These are phyloP conservation scores for Orobanche coerulescens DNA, from an alignment of 257 asterid genomes.

Conservation along the genomic window DNA sequence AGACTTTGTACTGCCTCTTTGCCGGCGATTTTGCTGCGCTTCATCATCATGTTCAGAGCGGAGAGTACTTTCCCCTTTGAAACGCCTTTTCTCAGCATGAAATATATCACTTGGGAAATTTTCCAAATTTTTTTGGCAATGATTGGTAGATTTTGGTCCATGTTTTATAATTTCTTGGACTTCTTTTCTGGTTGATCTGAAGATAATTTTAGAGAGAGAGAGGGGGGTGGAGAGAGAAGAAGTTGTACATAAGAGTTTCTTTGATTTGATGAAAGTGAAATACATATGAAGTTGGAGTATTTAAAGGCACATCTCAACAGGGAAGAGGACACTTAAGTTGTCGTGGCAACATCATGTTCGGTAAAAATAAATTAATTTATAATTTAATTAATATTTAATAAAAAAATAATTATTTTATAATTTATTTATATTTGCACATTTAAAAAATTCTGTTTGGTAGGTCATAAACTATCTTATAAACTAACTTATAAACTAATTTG, in stretches of 20 bases:
- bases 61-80: slow-evolving; percentile 50
- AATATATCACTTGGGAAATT: slow-evolving; percentile 37
- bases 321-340: slow-evolving; percentile 12
- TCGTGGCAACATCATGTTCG: not conserved
- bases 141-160: slow-evolving; percentile 72
- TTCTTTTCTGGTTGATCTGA: not conserved
- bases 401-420: too few relatives aligned
- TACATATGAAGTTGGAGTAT: slow-evolving; percentile 22
- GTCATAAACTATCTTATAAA: too few relatives aligned
- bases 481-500: too few relatives aligned
- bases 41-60: slow-evolving; percentile 52
- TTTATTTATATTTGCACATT: too few relatives aligned
- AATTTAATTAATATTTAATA: too few relatives aligned
- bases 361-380: too few relatives aligned
- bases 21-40: slow-evolving; percentile 75
- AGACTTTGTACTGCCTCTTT: slow-evolving; percentile 62
- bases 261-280: not conserved
- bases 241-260: too few relatives aligned
- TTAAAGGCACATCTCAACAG: slow-evolving; percentile 17
- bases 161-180: slow-evolving; percentile 4
- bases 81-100: slow-evolving; percentile 68
- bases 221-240: not conserved
- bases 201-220: not conserved
- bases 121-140: slow-evolving; percentile 61
- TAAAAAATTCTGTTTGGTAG: too few relatives aligned